Evolutionary conservation across 768 basidiomycete species (phyloP).

Genomic region (Glaciozyma martinii): DNA sequence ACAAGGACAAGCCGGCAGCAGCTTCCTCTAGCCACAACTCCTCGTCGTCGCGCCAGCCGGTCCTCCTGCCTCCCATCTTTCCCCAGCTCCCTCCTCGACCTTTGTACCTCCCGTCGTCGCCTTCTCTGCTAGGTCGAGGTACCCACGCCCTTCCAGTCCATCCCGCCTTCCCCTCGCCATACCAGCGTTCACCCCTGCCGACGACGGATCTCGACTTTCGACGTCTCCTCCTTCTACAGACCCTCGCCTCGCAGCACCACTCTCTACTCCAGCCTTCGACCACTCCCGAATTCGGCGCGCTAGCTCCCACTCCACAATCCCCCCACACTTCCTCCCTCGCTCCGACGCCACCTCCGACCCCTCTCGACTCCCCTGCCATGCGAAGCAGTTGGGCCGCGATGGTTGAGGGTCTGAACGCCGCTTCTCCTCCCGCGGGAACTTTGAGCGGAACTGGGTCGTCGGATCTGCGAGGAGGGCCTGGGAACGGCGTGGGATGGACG

Average conservation of each 20-base stretch:
- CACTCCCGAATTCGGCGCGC: background rate
- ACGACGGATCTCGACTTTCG: background rate
- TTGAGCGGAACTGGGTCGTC: background rate
- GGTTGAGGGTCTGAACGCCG: background rate
- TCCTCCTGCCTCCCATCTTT: background rate
- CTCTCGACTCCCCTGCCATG: background rate
- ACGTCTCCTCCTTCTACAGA: background rate
- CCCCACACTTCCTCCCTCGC: background rate
- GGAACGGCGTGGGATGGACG: background rate
- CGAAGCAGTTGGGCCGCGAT: background rate
- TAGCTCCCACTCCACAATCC: background rate
- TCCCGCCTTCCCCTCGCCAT: background rate
- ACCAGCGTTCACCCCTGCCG: background rate
- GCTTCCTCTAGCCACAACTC: too few species aligned
- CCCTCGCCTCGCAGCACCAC: constrained; percentile 5
- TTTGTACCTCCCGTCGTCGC: background rate
- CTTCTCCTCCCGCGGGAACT: background rate
- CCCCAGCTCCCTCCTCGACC: background rate
- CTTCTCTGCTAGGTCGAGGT: background rate
- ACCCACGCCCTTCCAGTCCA: background rate
- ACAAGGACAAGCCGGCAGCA: too few species aligned
- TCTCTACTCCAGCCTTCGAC: background rate
- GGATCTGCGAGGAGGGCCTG: background rate
- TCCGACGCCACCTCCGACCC: background rate
- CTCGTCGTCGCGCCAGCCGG: too few species aligned